Percentiles rank a stretch among this genome's conserved stretches.
phyloP scores from a whole-genome alignment of 169 alveolate genomes.

The Theileria orientalis region DNA sequence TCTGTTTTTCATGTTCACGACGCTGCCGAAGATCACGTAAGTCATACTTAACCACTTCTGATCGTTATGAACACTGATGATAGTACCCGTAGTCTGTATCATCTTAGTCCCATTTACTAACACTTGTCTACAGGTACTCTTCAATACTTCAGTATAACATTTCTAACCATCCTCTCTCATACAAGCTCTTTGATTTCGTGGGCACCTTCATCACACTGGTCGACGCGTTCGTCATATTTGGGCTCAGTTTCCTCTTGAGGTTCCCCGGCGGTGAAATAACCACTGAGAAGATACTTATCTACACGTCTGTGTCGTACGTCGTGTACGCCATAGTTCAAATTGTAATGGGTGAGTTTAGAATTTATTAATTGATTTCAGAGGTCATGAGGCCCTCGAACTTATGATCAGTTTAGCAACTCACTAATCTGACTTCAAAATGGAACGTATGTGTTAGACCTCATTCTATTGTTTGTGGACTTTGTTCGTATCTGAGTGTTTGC shows the following conservation, averaged over 20 bases:
- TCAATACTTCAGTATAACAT: slow-evolving; percentile 39
- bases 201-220: slow-evolving; percentile 29
- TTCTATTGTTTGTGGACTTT: too few relatives aligned
- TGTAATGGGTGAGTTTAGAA: neutral
- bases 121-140: neutral
- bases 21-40: slow-evolving; percentile 38
- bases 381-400: slow-evolving; percentile 9
- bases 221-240: slow-evolving; percentile 26
- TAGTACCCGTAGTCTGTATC: neutral
- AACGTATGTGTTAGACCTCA: neutral
- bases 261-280: slow-evolving; percentile 1
- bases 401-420: neutral
- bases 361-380: neutral
- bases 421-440: neutral
- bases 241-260: slow-evolving; percentile 14
- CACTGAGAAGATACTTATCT: neutral
- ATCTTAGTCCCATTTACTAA: too few relatives aligned
- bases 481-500: neutral
- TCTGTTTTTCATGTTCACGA: slow-evolving; percentile 42
- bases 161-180: slow-evolving; percentile 49
- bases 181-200: slow-evolving; percentile 59
- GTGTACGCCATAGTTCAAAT: slow-evolving; percentile 28
- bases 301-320: slow-evolving; percentile 20
- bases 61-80: neutral
- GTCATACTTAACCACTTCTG: neutral